Evolutionary conservation across 805 yeast species (phyloP), one percentile per base, ranked within the genome.

Genomic region (Zygoascus flipseniorum): DNA sequence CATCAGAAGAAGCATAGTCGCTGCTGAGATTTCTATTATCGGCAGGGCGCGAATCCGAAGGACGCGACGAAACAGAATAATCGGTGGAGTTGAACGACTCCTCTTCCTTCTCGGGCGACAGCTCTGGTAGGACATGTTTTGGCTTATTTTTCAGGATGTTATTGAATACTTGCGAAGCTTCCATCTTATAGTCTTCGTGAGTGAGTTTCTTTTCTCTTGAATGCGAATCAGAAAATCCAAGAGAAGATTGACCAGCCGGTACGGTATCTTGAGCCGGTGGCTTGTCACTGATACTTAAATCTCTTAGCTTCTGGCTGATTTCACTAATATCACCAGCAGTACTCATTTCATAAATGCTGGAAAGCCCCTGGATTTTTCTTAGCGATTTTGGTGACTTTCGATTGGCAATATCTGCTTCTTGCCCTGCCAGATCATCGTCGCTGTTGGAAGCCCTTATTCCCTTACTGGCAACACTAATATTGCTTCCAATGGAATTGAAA

Each of bases 301-400:
- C 39, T 35, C 39, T 35, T 10, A 35, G 39, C 16, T n/a, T 11
- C 16, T 35, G 16, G 39, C 39, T 35, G 2, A 35, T 35, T 35
- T 35, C 39, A 10, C 39, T 35, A 3, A 35, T 8, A 35, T 35
- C 55, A 41, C 64, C 63, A 5, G 67, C 69, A 16, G 62, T 57
- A n/a, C 60, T 58, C 53, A 65, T 32, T 43, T 57, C 62, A 32
- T 63, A 65, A 31, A 47, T 52, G 10, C 51, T 53, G 23, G 45
- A 45, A 2, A 35, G 39, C 4, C 39, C 39, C 39, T 35, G 48
- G 32, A 41, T 26, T 20, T 52, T 16, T 19, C 20, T 18, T 18
- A 18, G 47, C 5, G 45, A 19, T 8, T 28, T 26, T 16, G 31
- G 50, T 26, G 37, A 31, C 18, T 31, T 18, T 28, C 19, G 20